These are phyloP conservation scores for Raddia guianensis DNA, from an alignment of 176 grass and related monocot species.

Conservation along the genomic window DNA sequence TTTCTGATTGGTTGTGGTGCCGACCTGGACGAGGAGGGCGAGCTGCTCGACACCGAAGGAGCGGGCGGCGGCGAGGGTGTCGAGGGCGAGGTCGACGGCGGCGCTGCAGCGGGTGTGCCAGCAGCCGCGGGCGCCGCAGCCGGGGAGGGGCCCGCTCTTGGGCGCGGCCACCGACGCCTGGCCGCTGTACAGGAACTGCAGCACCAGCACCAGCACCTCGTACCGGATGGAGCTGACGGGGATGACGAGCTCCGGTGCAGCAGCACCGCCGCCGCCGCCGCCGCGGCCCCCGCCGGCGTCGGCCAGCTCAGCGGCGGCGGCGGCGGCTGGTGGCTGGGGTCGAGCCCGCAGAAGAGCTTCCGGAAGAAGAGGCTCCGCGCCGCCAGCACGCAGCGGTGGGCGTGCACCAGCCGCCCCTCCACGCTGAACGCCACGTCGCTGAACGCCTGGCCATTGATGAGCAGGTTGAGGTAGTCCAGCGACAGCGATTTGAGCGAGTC, in stretches of 20 bases:
- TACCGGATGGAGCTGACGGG: constrained; percentile 92
- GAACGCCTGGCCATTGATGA: constrained; percentile 98
- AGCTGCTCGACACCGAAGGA: constrained; percentile 84
- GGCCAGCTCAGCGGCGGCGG: constrained; percentile 34
- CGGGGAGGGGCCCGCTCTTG: constrained; percentile 66
- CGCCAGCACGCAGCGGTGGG: constrained; percentile 91
- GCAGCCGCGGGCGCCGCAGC: constrained; percentile 53
- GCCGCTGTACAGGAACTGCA: constrained; percentile 99
- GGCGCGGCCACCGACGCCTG: constrained; percentile 80
- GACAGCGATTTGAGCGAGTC: constrained; percentile 92
- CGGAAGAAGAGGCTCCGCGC: constrained; percentile 94
- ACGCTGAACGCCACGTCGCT: constrained; percentile 97
- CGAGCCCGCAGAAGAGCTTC: constrained; percentile 84
- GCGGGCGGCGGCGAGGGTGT: constrained; percentile 54
- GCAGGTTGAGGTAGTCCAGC: constrained; percentile 94
- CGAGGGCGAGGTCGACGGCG: constrained; percentile 63
- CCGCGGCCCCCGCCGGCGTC: neutral
- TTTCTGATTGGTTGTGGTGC: neutral
- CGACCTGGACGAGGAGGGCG: constrained; percentile 74
- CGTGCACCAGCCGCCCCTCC: constrained; percentile 88
- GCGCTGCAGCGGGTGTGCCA: constrained; percentile 56
- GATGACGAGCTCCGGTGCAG: constrained; percentile 62
- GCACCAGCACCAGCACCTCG: constrained; percentile 89
- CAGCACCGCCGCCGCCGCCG: neutral
- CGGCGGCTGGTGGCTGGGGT: constrained; percentile 52